Conservation (phyloP, 2,329 filamentous ascomycete species). For the Aspergillus pseudoglaucus region DNA sequence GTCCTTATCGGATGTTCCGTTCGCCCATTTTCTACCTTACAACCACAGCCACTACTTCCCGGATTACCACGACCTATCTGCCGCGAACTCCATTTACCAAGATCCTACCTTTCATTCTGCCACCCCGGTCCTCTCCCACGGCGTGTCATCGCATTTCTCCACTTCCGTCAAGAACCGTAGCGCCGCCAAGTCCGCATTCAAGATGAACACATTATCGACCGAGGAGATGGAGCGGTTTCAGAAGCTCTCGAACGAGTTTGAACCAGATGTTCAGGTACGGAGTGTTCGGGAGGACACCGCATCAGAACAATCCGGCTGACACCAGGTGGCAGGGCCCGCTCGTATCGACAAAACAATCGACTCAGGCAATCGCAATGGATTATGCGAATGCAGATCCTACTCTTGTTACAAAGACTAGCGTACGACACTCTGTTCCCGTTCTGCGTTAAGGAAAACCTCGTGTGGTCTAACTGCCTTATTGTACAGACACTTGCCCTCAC, state of each 20-base stretch:
- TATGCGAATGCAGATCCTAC: slow-evolving; percentile 83
- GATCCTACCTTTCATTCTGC: slow-evolving; percentile 16
- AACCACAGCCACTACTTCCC: slow-evolving; percentile 25
- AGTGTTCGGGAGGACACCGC: not conserved
- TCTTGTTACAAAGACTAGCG: slow-evolving; percentile 80
- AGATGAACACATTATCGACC: slow-evolving; percentile 35
- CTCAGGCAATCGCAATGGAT: slow-evolving; percentile 69
- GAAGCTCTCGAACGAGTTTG: slow-evolving; percentile 55
- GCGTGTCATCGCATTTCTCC: slow-evolving; percentile 18
- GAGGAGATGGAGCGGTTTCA: slow-evolving; percentile 58
- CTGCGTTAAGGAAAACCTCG: not conserved
- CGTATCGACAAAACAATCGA: slow-evolving; percentile 71
- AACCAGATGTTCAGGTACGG: slow-evolving; percentile 52
- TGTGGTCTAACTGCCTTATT: slow-evolving; percentile 2
- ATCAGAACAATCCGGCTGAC: slow-evolving; percentile 15
- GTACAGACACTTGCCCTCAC: slow-evolving; percentile 70
- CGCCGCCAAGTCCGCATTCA: slow-evolving; percentile 7
- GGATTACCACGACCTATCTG: slow-evolving; percentile 19
- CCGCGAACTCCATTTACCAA: too few species aligned
- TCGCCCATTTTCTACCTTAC: slow-evolving; percentile 20
- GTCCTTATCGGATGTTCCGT: slow-evolving; percentile 30
- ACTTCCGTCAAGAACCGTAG: slow-evolving; percentile 10
- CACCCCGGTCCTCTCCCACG: slow-evolving; percentile 15
- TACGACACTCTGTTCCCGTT: slow-evolving; percentile 34
- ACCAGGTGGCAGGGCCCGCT: slow-evolving; percentile 64